These are phyloP conservation scores for Lanmaoa pseudosensibilis DNA, from an alignment of 768 basidiomycete species.

Conservation along the genomic window DNA sequence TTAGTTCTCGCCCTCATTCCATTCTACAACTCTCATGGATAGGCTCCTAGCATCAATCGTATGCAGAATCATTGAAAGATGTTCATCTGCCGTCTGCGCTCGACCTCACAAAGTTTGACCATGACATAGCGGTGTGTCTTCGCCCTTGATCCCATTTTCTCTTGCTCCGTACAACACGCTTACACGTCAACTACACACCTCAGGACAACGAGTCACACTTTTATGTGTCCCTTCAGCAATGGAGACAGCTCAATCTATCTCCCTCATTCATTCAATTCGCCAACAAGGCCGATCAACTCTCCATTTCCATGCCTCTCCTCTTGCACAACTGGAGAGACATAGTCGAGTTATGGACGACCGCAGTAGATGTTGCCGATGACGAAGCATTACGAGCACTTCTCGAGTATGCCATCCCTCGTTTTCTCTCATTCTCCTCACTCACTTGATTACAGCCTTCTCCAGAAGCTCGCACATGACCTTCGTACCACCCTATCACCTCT, in stretches of 20 bases:
- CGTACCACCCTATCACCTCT: conserved; percentile 71
- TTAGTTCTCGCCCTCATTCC: conserved; percentile 14
- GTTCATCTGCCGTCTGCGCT: conserved; percentile 74
- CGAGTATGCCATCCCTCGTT: conserved; percentile 51
- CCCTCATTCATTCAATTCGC: conserved; percentile 74
- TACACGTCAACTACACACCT: neutral
- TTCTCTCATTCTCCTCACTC: conserved; percentile 8
- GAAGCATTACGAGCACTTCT: conserved; percentile 73
- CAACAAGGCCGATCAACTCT: conserved; percentile 55
- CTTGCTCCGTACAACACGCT: neutral
- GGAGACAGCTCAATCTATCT: conserved; percentile 79
- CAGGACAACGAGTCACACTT: conserved; percentile 83
- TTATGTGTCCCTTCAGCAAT: conserved; percentile 67
- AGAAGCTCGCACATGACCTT: conserved; percentile 77
- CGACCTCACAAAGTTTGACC: conserved; percentile 52
- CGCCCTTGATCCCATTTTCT: no score
- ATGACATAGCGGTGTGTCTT: conserved; percentile 52
- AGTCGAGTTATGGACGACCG: conserved; percentile 59
- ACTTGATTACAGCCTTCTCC: conserved; percentile 55
- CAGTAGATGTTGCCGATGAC: conserved; percentile 60
- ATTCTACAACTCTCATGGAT: neutral
- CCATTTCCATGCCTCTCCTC: conserved; percentile 76
- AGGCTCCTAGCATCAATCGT: conserved; percentile 63
- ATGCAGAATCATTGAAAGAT: conserved; percentile 61
- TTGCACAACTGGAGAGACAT: conserved; percentile 79